Percentiles rank a stretch among this genome's conserved stretches.
phyloP scores from a whole-genome alignment of 768 basidiomycete species.

The Agaricus bisporus region DNA sequence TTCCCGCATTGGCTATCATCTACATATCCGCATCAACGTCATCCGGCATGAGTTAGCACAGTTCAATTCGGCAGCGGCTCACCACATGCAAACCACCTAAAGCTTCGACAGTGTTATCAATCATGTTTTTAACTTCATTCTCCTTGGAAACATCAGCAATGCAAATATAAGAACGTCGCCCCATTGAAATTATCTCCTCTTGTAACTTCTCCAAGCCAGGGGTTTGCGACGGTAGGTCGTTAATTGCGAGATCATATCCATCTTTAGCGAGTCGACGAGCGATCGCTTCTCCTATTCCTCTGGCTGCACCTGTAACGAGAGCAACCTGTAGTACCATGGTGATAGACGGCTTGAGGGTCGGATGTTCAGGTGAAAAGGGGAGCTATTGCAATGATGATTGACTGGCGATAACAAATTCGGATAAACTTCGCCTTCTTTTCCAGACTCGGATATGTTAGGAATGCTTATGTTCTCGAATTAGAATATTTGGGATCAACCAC shows the following conservation, averaged over 20 bases:
- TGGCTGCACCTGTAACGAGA: slow-evolving; percentile 37
- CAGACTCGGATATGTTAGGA: too few relatives aligned
- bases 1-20: slow-evolving; percentile 13
- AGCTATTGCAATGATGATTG: too few relatives aligned
- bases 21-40: background rate
- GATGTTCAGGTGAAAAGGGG: background rate
- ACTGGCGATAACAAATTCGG: too few relatives aligned
- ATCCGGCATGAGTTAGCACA: background rate
- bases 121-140: slow-evolving; percentile 15
- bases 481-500: too few relatives aligned
- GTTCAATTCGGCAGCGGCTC: background rate
- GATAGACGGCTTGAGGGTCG: background rate
- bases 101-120: slow-evolving; percentile 12
- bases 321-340: slow-evolving; percentile 21
- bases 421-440: too few relatives aligned
- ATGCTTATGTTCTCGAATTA: too few relatives aligned
- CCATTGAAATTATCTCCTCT: slow-evolving; percentile 11
- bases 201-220: slow-evolving; percentile 11
- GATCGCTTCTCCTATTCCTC: slow-evolving; percentile 42
- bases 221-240: slow-evolving; percentile 23
- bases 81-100: slow-evolving; percentile 19
- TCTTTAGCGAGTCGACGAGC: slow-evolving; percentile 37
- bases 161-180: slow-evolving; percentile 9
- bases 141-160: slow-evolving; percentile 16
- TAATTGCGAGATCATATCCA: slow-evolving; percentile 38